Conservation (phyloP, 441 rosid genomes). For the Cnidoscolus chayamansa region DNA sequence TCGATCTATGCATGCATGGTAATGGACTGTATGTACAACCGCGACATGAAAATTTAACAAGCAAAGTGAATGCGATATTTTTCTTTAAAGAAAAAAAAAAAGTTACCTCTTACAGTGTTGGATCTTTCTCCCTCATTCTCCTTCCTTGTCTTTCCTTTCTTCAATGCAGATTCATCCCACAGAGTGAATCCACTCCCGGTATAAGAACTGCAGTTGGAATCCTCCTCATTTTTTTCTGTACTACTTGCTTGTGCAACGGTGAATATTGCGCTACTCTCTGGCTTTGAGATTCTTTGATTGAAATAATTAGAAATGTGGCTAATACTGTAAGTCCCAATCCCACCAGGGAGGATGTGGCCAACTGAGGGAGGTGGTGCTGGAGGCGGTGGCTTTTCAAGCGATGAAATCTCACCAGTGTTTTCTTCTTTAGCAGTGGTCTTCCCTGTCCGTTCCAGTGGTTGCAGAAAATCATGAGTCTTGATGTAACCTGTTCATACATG, state of each 20-base stretch:
- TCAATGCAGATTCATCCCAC: slow-evolving; percentile 68
- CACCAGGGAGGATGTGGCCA: slow-evolving; percentile 83
- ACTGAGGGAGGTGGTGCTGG: slow-evolving; percentile 51
- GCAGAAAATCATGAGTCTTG: slow-evolving; percentile 79
- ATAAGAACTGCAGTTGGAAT: slow-evolving; percentile 65
- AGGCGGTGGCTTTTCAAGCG: slow-evolving; percentile 52
- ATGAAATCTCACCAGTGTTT: slow-evolving; percentile 29
- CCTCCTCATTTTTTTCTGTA: slow-evolving; percentile 55
- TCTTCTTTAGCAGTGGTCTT: slow-evolving; percentile 51
- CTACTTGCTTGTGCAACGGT: slow-evolving; percentile 36
- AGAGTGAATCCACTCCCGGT: slow-evolving; percentile 58
- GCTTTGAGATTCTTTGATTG: slow-evolving; percentile 57
- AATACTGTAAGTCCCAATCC: slow-evolving; percentile 79
- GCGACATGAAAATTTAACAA: neutral
- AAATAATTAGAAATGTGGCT: slow-evolving; percentile 58
- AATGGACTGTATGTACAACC: slow-evolving; percentile 22
- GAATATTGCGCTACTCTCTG: slow-evolving; percentile 50
- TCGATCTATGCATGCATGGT: neutral
- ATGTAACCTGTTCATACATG: slow-evolving; percentile 46
- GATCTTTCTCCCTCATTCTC: slow-evolving; percentile 59
- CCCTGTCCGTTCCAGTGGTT: slow-evolving; percentile 56
- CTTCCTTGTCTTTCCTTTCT: slow-evolving; percentile 94
- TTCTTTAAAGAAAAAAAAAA: neutral
- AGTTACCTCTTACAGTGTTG: slow-evolving; percentile 51
- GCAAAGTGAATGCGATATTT: neutral